Base-by-base conservation (phyloP, 2,329 filamentous ascomycete species). In the Cytospora chrysosperma region DNA sequence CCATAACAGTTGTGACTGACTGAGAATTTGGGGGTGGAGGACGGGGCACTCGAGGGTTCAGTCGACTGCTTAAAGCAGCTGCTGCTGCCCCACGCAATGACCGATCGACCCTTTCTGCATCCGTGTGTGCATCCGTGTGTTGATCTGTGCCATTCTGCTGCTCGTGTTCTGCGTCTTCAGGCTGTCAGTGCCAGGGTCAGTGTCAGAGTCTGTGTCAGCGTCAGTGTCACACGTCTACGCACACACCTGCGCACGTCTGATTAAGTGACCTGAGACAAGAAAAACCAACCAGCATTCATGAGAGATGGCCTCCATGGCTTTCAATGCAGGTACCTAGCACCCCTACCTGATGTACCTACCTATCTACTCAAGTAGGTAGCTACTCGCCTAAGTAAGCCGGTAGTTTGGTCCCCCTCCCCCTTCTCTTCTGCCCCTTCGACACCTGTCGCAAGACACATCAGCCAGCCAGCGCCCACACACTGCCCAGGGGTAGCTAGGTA, bases 261-360 rank as follows among this genome's bases (percentile, higher is more conserved):
- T 40, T 54, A 19, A 54, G 43, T 60, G 47, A n/a, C 26, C 26
- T 60, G 32, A 60, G 58, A 60, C 58, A 61, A 30, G 30, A 32
- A 32, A 32, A 7, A n/a, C n/a, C n/a, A n/a, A n/a, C 3, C 8
- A 10, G 12, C 30, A 32, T 10, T 47, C 34, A 17, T 17, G 28
- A 54, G 50, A 26, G 27, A 47, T 15, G 50, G 50, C 37, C n/a
- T 43, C 57, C 19, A 34, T 28, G 32, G 24, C 26, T 30, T 49
- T 40, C 37, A 17, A 40, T 40, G 19, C 37, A 32, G 30, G 30
- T 40, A 19, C 37, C 17, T 19, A 15, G 12, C 17, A 17, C 17
- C 15, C 17, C 34, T 37, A 17, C 34, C 34, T 37, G 9, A 9
- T 30, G 28, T 37, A 37, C 34, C 12, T 37, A 37, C 10, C n/a